phyloP scores from a whole-genome alignment of 2,329 filamentous ascomycete genomes.

The Gremmenia infestans region DNA sequence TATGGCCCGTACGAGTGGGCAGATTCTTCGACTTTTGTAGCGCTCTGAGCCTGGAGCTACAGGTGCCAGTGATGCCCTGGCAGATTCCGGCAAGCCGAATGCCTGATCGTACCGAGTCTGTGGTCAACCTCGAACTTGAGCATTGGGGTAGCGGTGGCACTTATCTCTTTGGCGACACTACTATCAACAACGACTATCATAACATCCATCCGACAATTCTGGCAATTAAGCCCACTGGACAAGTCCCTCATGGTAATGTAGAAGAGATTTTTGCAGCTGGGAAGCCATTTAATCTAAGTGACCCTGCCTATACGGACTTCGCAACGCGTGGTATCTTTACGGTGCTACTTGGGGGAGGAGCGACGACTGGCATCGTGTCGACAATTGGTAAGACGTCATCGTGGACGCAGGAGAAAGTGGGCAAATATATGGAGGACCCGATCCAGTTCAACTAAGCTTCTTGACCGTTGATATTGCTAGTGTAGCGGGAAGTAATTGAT shows the following conservation, averaged over 20 bases:
- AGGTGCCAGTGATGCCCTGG: not conserved
- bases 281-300: not conserved
- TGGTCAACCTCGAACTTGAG: not conserved
- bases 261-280: not conserved
- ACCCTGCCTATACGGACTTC: not conserved
- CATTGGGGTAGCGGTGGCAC: not conserved
- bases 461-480: too few species aligned
- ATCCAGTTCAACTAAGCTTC: not conserved
- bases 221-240: not conserved
- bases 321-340: not conserved
- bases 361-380: not conserved
- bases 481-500: too few species aligned
- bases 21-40: not conserved
- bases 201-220: not conserved
- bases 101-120: not conserved
- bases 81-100: not conserved
- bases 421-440: not conserved
- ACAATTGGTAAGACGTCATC: not conserved
- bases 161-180: not conserved
- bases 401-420: not conserved
- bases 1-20: not conserved
- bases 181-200: not conserved
- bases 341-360: not conserved
- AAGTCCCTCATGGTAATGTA: not conserved
- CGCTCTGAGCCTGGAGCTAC: not conserved